phyloP scores from a whole-genome alignment of 2,329 filamentous ascomycete species.

The Exophiala alcalophila region DNA sequence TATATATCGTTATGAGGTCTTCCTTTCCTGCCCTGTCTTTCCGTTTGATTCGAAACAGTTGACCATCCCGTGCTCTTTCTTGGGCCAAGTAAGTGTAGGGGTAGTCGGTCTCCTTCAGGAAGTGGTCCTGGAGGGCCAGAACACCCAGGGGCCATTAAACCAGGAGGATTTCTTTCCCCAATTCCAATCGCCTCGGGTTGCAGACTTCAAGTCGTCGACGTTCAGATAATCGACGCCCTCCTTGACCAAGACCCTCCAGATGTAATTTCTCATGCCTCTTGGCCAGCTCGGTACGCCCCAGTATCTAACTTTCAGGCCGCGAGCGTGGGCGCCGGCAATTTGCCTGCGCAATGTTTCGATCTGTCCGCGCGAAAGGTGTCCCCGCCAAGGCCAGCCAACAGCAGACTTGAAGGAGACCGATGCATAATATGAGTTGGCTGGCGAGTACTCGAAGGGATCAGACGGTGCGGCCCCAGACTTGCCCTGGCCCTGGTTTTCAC shows the following conservation, averaged over 20 bases:
- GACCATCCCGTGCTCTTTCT: no score
- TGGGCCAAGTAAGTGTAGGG: no score
- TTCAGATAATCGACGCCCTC: constrained; percentile 58
- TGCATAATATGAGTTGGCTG: constrained; percentile 57
- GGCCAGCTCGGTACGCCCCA: constrained; percentile 59
- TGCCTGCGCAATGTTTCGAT: constrained; percentile 50
- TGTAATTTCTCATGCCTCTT: constrained; percentile 49
- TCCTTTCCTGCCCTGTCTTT: no score
- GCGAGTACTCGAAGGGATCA: constrained; percentile 44
- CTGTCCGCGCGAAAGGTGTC: constrained; percentile 45
- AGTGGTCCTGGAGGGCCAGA: constrained; percentile 34
- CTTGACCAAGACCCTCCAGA: constrained; percentile 54
- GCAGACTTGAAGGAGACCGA: constrained; percentile 49
- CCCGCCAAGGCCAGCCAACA: constrained; percentile 51
- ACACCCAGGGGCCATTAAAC: constrained; percentile 21
- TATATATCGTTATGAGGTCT: no score
- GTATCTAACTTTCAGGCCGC: constrained; percentile 56
- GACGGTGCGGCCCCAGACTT: constrained; percentile 39
- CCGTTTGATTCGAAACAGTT: no score
- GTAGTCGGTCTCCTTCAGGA: no score
- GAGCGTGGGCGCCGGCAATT: constrained; percentile 50
- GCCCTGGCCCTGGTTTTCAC: constrained; percentile 44
- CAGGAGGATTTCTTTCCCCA: constrained; percentile 28
- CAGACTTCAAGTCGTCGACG: constrained; percentile 55
- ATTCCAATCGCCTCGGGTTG: constrained; percentile 49